Evolutionary conservation across 805 yeast species (phyloP).

Genomic region (Tetrapisispora fleetii): DNA sequence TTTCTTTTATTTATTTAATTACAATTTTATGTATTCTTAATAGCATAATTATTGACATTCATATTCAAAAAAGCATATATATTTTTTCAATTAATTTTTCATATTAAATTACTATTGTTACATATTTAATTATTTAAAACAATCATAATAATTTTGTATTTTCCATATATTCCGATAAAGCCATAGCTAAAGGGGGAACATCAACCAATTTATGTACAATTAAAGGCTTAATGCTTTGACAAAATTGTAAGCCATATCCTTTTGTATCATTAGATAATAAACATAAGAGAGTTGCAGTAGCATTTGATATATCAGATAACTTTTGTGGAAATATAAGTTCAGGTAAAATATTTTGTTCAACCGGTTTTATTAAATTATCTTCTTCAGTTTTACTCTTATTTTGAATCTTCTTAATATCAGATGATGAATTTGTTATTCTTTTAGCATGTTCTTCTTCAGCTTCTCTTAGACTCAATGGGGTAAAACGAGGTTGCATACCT

Average conservation of each 20-base stretch:
- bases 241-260: constrained; percentile 22
- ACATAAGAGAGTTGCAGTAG: constrained; percentile 26
- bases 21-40: constrained; percentile 1
- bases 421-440: background rate
- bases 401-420: background rate
- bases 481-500: constrained; percentile 82
- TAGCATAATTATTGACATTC: background rate
- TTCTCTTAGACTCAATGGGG: constrained; percentile 39
- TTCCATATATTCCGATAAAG: constrained; percentile 26
- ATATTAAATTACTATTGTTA: background rate
- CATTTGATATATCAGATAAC: constrained; percentile 27
- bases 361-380: constrained; percentile 9
- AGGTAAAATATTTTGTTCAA: constrained; percentile 21
- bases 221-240: constrained; percentile 23
- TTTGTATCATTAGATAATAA: constrained; percentile 24
- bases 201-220: constrained; percentile 25
- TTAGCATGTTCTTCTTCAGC: constrained; percentile 28
- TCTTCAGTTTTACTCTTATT: background rate
- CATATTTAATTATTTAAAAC: background rate
- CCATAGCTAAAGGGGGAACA: constrained; percentile 25
- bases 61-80: background rate
- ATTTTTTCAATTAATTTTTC: background rate
- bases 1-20: background rate
- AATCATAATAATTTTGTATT: constrained; percentile 10
- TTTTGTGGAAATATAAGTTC: constrained; percentile 20